A percentile compares a stretch with the other conserved stretches of the same genome.
These are phyloP conservation scores for Peribolospora baueri DNA, from an alignment of 768 basidiomycete genomes.

Conservation along the genomic window DNA sequence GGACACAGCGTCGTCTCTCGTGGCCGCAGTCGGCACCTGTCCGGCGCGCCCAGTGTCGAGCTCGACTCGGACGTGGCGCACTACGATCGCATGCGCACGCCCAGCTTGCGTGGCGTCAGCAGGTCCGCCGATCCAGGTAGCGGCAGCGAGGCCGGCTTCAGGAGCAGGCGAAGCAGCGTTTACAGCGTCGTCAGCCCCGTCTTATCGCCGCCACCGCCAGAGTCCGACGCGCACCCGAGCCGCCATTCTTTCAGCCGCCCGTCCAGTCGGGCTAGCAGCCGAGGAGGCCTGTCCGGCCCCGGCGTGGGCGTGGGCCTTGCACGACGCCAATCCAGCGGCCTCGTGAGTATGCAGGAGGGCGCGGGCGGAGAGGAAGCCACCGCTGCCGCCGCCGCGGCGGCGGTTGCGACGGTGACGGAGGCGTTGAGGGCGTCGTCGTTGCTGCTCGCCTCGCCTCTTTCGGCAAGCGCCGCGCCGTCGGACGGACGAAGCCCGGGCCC, in stretches of 20 bases:
- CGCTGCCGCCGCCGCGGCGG: not conserved
- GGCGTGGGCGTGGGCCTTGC: not conserved
- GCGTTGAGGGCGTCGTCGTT: not conserved
- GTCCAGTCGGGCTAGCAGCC: too few species aligned
- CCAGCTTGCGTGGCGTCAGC: constrained; percentile 3
- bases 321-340: not conserved
- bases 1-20: too few species aligned
- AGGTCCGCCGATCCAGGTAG: constrained; percentile 3
- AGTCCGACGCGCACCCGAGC: not conserved
- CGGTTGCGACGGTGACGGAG: not conserved
- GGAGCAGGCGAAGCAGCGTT: not conserved
- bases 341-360: not conserved
- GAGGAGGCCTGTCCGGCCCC: not conserved
- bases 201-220: not conserved
- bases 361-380: not conserved
- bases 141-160: constrained; percentile 2
- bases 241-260: not conserved
- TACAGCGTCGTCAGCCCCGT: not conserved
- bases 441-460: not conserved
- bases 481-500: not conserved
- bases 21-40: constrained; percentile 9
- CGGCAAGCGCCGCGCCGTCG: not conserved
- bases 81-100: constrained; percentile 7
- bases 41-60: constrained; percentile 41
- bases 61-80: constrained; percentile 9